Evolutionary conservation across 2,329 filamentous ascomycete genomes (phyloP).

Genomic region (Calonectria honghensis): DNA sequence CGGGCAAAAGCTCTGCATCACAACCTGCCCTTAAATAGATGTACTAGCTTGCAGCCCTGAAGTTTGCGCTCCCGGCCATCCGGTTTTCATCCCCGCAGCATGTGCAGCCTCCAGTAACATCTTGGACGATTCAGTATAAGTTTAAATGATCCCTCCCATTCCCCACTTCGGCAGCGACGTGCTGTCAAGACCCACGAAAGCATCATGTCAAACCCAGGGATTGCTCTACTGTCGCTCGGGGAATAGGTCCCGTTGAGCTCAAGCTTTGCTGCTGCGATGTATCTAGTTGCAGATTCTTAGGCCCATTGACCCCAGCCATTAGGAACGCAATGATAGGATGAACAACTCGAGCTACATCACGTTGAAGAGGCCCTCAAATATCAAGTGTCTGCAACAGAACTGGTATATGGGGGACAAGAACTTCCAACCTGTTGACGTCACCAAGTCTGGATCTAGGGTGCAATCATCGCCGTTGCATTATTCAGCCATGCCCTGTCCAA

Average conservation of each 20-base stretch:
- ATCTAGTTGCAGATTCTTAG: no score
- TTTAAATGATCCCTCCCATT: not conserved
- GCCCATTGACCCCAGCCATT: no score
- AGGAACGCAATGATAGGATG: no score
- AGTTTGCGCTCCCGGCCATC: not conserved
- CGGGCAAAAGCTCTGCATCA: not conserved
- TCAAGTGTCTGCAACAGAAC: no score
- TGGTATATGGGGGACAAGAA: not conserved
- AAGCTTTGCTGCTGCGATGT: no score
- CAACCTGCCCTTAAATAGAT: not conserved
- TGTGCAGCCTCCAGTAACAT: not conserved
- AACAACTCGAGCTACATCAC: no score
- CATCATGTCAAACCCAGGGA: not conserved
- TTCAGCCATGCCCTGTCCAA: not conserved
- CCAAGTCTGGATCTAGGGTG: not conserved
- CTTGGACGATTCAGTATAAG: not conserved
- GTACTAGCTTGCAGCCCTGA: not conserved
- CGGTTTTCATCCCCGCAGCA: no score
- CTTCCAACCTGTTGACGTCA: not conserved
- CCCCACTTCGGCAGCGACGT: not conserved
- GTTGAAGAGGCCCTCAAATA: no score
- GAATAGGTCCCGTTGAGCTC: no score
- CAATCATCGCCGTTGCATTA: not conserved
- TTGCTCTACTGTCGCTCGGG: not conserved
- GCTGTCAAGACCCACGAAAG: not conserved